phyloP scores from a whole-genome alignment of 139 green algal genomes.

The Micractinium sp. region DNA sequence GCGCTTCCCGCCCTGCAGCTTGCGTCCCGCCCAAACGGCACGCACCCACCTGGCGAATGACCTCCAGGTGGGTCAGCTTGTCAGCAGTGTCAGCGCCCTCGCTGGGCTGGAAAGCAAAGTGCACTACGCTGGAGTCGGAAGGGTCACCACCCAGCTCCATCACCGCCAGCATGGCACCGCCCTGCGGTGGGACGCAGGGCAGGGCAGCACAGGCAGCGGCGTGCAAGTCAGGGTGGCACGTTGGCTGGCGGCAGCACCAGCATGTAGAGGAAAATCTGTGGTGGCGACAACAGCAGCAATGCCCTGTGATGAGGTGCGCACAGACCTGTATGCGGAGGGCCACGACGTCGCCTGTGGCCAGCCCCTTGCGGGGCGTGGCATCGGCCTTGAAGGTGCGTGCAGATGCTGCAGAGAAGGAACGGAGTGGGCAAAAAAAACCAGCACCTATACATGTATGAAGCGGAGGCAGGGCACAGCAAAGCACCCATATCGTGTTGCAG shows the following conservation, averaged over 20 bases:
- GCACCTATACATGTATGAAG: neutral
- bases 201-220: neutral
- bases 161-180: slow-evolving; percentile 10
- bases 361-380: slow-evolving; percentile 14
- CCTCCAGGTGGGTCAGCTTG: slow-evolving; percentile 34
- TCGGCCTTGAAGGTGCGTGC: slow-evolving; percentile 28
- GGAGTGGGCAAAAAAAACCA: neutral
- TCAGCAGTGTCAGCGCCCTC: neutral
- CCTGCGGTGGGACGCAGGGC: neutral
- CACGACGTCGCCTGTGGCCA: slow-evolving; percentile 51
- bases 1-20: neutral
- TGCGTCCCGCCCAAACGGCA: neutral
- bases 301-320: neutral
- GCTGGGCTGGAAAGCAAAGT: neutral
- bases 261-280: neutral
- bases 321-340: slow-evolving; percentile 25
- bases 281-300: neutral
- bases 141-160: neutral
- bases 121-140: neutral
- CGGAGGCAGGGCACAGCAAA: neutral
- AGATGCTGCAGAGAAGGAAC: slow-evolving; percentile 4
- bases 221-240: neutral
- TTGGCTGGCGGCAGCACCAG: neutral
- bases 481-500: neutral
- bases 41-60: slow-evolving; percentile 27